Evolutionary conservation across 2,329 filamentous ascomycete species (phyloP), one percentile per base, ranked within the genome.

Genomic region (Thielaviopsis musarum): DNA sequence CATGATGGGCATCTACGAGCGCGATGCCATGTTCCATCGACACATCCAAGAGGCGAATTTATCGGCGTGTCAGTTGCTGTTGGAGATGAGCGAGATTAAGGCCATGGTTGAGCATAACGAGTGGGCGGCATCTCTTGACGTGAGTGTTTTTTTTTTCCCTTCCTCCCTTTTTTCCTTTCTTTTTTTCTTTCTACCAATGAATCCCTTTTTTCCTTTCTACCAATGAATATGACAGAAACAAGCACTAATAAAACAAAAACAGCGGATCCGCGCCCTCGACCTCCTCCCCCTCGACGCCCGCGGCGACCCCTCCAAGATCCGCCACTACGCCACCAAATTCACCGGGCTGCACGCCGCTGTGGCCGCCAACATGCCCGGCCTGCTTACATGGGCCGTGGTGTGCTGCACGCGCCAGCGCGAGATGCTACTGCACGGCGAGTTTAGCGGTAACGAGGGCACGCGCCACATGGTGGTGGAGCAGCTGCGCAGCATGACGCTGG

Each of bases 321-420:
- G 93, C 63, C 79, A 79, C 64, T 84, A 84, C 62, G 90, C 91
- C 1, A 83, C 88, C 66, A 85, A 84, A 63, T 97, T 98, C 73
- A 81, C 88, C 17, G 77, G 79, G 1, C 79, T 95, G 49, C 81
- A 89, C 3, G 82, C 88, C 65, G 82, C 90, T 7, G 87, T 98
- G 49, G 85, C 91, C 2, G 84, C 88, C 69, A 95, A 93, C 67
- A 84, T 96, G 66, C 91, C 91, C 19, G 89, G 91, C 70, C 77
- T 97, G 63, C 79, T 98, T 63, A 85, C 95, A 74, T 97, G 93
- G 93, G 89, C 89, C 56, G 88, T 98, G 65, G 80, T 85, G 51
- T 90, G 87, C 73, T 94, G 91, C 71, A 84, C 85, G 56, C 80
- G 83, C 60, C 85, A 95, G 71, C 81, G 88, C 63, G 84, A 87